Conservation (phyloP, 139 green algal genomes). For the Closterium sp. region DNA sequence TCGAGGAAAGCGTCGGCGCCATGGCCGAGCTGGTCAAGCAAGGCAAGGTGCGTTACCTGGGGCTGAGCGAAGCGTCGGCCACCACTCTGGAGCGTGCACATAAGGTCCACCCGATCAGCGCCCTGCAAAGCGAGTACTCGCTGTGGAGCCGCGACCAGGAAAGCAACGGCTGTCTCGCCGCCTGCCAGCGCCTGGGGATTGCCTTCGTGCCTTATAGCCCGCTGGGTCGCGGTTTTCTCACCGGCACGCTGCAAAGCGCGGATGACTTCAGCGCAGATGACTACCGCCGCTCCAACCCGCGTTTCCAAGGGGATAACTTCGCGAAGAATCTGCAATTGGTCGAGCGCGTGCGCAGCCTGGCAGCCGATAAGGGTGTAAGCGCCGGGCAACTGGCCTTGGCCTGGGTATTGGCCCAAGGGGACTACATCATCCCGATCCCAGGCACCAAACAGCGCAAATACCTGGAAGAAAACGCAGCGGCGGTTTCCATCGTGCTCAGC, state of each 20-base stretch:
- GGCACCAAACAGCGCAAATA: too few relatives aligned
- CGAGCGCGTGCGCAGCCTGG: too few relatives aligned
- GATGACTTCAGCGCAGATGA: too few relatives aligned
- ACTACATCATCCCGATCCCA: too few relatives aligned
- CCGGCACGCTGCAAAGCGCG: not conserved
- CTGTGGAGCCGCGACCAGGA: constrained; percentile 68
- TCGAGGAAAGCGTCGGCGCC: constrained; percentile 30
- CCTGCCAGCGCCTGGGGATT: constrained; percentile 61
- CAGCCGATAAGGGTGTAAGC: too few relatives aligned
- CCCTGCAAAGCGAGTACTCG: constrained; percentile 67
- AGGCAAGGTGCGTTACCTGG: constrained; percentile 72
- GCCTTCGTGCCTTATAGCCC: constrained; percentile 68
- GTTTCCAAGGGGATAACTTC: too few relatives aligned
- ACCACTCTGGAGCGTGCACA: constrained; percentile 64
- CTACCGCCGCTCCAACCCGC: too few relatives aligned
- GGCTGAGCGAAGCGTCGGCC: constrained; percentile 61
- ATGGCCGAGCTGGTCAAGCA: constrained; percentile 61
- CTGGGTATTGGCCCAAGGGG: too few relatives aligned
- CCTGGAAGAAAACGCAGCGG: too few relatives aligned
- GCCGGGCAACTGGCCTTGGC: too few relatives aligned
- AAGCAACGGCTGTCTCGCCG: constrained; percentile 38
- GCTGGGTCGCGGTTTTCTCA: constrained; percentile 63
- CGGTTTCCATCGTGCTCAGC: too few relatives aligned
- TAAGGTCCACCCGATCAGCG: constrained; percentile 62
- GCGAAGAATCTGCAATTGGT: too few relatives aligned